Conservation (phyloP, 2,329 filamentous ascomycete genomes). For the Trichoderma gracile region DNA sequence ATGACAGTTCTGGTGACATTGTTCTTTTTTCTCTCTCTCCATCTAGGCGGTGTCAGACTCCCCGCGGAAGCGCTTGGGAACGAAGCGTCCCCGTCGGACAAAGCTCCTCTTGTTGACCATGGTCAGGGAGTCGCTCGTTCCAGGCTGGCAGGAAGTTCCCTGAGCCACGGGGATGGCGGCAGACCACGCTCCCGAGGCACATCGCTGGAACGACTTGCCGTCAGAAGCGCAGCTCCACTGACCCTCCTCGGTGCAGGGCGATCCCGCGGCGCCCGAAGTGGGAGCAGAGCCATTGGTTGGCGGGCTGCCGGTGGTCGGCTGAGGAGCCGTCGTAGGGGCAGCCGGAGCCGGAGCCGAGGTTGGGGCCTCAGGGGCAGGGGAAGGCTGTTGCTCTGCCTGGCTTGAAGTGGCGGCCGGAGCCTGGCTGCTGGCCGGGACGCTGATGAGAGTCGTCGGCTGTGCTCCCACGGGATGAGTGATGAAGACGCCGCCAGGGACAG, state of each 20-base stretch:
- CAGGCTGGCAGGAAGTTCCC: constrained; percentile 53
- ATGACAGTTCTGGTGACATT: not conserved
- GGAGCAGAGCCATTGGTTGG: not conserved
- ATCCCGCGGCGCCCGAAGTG: constrained; percentile 36
- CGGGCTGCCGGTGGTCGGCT: constrained; percentile 7
- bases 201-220: constrained; percentile 61
- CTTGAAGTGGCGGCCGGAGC: constrained; percentile 31
- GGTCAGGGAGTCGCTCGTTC: constrained; percentile 33
- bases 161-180: constrained; percentile 49
- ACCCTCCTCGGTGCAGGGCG: constrained; percentile 55
- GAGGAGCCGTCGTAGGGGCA: not conserved
- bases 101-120: constrained; percentile 23
- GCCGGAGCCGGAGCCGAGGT: not conserved
- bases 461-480: constrained; percentile 19
- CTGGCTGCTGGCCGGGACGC: constrained; percentile 31
- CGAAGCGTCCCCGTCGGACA: not conserved
- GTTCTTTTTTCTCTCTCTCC: not conserved
- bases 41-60: not conserved
- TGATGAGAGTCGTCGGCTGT: constrained; percentile 12
- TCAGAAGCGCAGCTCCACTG: constrained; percentile 57
- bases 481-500: constrained; percentile 24
- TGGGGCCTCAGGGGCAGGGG: not conserved
- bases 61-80: not conserved
- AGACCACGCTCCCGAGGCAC: constrained; percentile 60
- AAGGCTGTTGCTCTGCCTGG: constrained; percentile 4